Base-by-base conservation (phyloP, 495 filamentous ascomycete species). In the Ramalina intermedia region DNA sequence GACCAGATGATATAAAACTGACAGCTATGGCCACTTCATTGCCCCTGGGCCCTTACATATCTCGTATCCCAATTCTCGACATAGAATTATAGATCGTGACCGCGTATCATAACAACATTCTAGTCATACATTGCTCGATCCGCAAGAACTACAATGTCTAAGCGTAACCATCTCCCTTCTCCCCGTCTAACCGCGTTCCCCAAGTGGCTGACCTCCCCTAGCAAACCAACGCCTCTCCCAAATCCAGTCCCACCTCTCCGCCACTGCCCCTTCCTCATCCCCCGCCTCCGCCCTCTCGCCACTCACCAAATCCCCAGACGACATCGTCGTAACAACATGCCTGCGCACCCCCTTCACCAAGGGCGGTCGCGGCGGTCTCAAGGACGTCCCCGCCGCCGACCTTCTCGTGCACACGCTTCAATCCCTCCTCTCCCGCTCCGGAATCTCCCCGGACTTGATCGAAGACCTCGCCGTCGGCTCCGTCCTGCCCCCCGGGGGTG, bases 381-480 rank as follows among this genome's bases (percentile, higher is more conserved):
- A 96, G 75, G 93, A 98, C 45, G 95, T 90, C 14, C 70, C 75
- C 6, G 85, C 83, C 4, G 75, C 85, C 18, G 89, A 98, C 63
- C 72, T 98, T 51, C 82, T 98, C 58, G 80, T 78, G 35, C 87
- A 87, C 57, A 79, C 85, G 48, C 81, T 96, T 66, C 78, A 76
- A 65, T 82, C 76, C 43, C 72, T 98, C 46, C 71, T 96, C 63
- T 66, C 81, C 29, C 85, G 87, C 58, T 94, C 87, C 46, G 75
- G 78, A 33, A 88, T 98, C 65, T 78, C 94, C 66, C 87, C 91
- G 3, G 65, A 64, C 27, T 70, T 85, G 14, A 85, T 98, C 29
- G 84, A 96, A 66, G 91, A 98, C 61, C 81, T 98, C 52, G 81
- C 84, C 41, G 93, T 98, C 50, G 91, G 91, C 56, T 81, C 78